Percentiles rank a stretch among this genome's conserved stretches.
Conservation (phyloP, 805 yeast genomes). For the Saturnispora dispora region DNA sequence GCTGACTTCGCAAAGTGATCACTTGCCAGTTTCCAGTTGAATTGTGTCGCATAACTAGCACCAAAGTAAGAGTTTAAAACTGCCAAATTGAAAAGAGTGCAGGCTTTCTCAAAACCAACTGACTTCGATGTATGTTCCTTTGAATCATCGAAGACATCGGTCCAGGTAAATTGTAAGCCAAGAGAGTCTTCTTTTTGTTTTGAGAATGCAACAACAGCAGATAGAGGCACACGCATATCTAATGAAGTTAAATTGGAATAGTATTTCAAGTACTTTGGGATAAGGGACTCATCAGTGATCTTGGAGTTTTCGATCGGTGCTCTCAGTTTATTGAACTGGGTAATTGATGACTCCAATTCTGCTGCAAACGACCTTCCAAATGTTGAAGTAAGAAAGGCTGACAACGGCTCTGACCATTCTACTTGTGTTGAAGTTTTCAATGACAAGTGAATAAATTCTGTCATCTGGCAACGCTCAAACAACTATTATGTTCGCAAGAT, state of each 20-base stretch:
- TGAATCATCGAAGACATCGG: constrained; percentile 50
- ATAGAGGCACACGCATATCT: constrained; percentile 65
- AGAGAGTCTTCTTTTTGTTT: constrained; percentile 17
- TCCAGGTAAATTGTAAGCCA: constrained; percentile 61
- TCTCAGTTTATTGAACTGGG: constrained; percentile 47
- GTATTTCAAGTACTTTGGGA: constrained; percentile 47
- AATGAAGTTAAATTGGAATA: constrained; percentile 76
- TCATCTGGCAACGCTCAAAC: constrained; percentile 1
- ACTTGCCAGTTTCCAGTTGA: constrained; percentile 49
- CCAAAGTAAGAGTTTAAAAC: constrained; percentile 50
- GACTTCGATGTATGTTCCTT: constrained; percentile 48
- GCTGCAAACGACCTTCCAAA: constrained; percentile 47
- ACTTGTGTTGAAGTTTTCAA: constrained; percentile 43
- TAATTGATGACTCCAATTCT: constrained; percentile 50
- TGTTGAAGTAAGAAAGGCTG: constrained; percentile 44
- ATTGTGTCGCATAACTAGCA: constrained; percentile 19
- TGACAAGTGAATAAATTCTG: constrained; percentile 25
- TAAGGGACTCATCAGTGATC: constrained; percentile 33
- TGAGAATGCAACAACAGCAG: constrained; percentile 23
- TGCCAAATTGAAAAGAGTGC: constrained; percentile 70
- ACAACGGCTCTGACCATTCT: constrained; percentile 60
- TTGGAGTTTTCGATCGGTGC: constrained; percentile 45
- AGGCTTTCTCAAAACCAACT: constrained; percentile 83
- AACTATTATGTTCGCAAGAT: not conserved
- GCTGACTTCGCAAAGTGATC: constrained; percentile 64